Percentiles rank a stretch among this genome's conserved stretches.
Evolutionary conservation across 179 eudicot genomes (phyloP).

Genomic region (Beta macrorhiza): DNA sequence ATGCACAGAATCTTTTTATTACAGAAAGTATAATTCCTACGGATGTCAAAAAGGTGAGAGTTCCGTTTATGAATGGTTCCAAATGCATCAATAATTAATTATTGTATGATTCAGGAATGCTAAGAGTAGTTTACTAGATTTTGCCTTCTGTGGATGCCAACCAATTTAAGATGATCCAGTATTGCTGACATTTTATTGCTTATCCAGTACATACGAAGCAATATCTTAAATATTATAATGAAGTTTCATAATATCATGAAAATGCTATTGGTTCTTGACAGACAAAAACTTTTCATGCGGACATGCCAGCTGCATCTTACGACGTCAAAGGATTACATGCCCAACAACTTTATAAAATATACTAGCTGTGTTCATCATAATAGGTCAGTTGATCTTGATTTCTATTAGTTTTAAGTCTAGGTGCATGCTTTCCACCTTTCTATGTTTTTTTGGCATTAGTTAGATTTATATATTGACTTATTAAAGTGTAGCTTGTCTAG

Average conservation of each 20-base stretch:
- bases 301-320: background rate
- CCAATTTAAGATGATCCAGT: background rate
- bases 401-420: background rate
- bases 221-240: background rate
- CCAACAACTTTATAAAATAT: background rate
- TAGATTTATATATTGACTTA: background rate
- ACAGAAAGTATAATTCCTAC: too few relatives aligned
- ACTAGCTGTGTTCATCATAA: background rate
- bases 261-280: background rate
- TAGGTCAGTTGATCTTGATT: background rate
- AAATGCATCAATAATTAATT: too few relatives aligned
- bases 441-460: background rate
- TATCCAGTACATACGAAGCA: background rate
- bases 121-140: too few relatives aligned
- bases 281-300: background rate
- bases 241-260: background rate
- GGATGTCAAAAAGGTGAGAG: too few relatives aligned
- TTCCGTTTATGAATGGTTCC: too few relatives aligned
- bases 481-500: background rate
- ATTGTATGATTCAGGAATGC: too few relatives aligned
- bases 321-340: background rate
- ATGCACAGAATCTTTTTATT: too few relatives aligned
- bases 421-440: background rate
- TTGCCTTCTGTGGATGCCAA: too few relatives aligned
- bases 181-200: background rate